Base-by-base conservation (phyloP, 1,284 basidiomycete species). In the Sporisorium iseilematis-ciliati region DNA sequence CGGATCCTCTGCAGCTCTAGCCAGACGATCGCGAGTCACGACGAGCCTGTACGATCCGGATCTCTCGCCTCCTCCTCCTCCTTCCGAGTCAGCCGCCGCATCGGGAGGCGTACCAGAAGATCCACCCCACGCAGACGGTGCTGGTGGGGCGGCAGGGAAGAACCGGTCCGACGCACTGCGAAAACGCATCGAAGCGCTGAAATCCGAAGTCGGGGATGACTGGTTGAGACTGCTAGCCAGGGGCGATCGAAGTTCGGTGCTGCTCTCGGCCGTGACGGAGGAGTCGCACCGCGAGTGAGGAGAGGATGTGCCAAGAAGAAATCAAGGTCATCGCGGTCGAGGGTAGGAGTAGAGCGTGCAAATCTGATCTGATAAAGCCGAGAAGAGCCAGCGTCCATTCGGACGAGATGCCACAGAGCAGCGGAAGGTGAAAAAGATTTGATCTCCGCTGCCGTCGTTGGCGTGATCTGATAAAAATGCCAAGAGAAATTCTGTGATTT, bases 191-290 rank as follows among this genome's bases (percentile, higher is more conserved):
- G 82, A 85, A 54, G 75, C 74, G 46, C 64, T 85, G 45, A 81
- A 80, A 43, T 66, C 65, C 26, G 78, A 80, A 41, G 77, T 81
- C 7, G 83, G 83, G 18, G 83, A 85, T 50, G 82, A 85, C 43
- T 85, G 83, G 83, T 56, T 85, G 21, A 67, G 82, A 3, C 49
- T 79, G 2, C 42, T 81, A 14, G 74, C 78, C 1, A 38, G 67
- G 7, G 67, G 65, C 5, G 61, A 70, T 26, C 45, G 58, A 7
- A 41, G 45, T 3, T 64, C 61, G 7, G 43, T 43, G 12, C 23
- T 38, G 23, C 23, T 49, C 2, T 35, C 43, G 10, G n/a, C 42
- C 3, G 42, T n/a, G 31, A 25, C 29, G 4, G 31, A 38, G 1
- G 33, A 48, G 16, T 31, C 18, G 25, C 40, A 21, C 23, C 2